Evolutionary conservation across 75 land plant species (phyloP).

Genomic region (Pinus taeda): DNA sequence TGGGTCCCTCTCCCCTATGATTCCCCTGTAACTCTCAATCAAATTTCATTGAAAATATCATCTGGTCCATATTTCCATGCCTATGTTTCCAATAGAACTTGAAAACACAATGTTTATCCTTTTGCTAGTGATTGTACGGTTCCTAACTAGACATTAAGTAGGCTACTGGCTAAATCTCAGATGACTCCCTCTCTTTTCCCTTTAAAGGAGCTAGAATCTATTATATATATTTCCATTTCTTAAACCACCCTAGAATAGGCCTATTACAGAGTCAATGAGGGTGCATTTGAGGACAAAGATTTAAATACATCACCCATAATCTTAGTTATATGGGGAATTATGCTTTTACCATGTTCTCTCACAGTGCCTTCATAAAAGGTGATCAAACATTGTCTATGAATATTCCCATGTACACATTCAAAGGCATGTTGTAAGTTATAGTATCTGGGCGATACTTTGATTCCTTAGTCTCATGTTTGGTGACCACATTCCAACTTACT

Average conservation of each 20-base stretch:
- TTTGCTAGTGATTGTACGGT: slow-evolving; percentile 55
- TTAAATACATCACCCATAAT: slow-evolving; percentile 66
- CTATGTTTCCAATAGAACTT: slow-evolving; percentile 79
- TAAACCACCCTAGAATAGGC: slow-evolving; percentile 83
- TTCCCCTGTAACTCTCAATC: slow-evolving; percentile 58
- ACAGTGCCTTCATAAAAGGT: slow-evolving; percentile 79
- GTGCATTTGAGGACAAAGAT: slow-evolving; percentile 59
- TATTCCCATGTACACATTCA: too few relatives aligned
- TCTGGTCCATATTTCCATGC: slow-evolving; percentile 73
- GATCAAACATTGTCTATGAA: slow-evolving; percentile 61
- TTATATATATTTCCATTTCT: slow-evolving; percentile 72
- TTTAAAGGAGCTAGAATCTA: slow-evolving; percentile 36
- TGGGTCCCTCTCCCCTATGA: slow-evolving; percentile 56
- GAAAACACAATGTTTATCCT: slow-evolving; percentile 84
- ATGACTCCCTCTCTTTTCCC: slow-evolving; percentile 52
- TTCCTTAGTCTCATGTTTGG: too few relatives aligned
- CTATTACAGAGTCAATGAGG: slow-evolving; percentile 72
- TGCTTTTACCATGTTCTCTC: slow-evolving; percentile 62
- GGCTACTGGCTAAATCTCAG: slow-evolving; percentile 56
- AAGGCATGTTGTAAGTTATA: too few relatives aligned
- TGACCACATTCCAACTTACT: too few relatives aligned
- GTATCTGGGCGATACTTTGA: too few relatives aligned
- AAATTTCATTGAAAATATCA: slow-evolving; percentile 64
- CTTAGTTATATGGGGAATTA: slow-evolving; percentile 71
- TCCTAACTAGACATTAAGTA: slow-evolving; percentile 56